phyloP scores from a whole-genome alignment of 2,329 filamentous ascomycete genomes.

The Monilinia vaccinii-corymbosi region DNA sequence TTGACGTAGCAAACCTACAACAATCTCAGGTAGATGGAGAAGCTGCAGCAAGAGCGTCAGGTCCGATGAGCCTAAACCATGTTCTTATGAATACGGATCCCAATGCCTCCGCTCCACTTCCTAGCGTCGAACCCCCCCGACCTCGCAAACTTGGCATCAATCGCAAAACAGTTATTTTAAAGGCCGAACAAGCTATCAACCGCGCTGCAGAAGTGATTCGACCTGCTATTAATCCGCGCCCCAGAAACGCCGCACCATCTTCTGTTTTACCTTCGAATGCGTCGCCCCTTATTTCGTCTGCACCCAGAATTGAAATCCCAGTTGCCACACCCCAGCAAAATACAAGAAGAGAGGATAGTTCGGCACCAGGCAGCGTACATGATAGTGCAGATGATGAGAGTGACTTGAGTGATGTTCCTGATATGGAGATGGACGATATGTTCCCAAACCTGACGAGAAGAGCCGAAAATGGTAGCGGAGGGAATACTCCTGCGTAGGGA shows the following conservation, averaged over 20 bases:
- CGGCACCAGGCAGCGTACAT: slow-evolving; percentile 33
- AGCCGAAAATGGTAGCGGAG: neutral
- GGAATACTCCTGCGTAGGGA: neutral
- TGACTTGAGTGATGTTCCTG: slow-evolving; percentile 41
- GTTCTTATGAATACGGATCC: slow-evolving; percentile 28
- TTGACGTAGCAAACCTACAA: slow-evolving; percentile 32
- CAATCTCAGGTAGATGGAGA: slow-evolving; percentile 39
- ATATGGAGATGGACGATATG: slow-evolving; percentile 24
- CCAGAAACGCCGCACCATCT: slow-evolving; percentile 12
- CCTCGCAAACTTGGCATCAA: slow-evolving; percentile 25
- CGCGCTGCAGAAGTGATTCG: slow-evolving; percentile 31
- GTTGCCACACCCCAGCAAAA: slow-evolving; percentile 5
- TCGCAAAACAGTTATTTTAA: slow-evolving; percentile 45
- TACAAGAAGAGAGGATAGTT: slow-evolving; percentile 31
- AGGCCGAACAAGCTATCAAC: slow-evolving; percentile 48
- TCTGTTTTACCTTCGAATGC: slow-evolving; percentile 26
- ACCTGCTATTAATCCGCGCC: slow-evolving; percentile 30
- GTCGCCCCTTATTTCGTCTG: slow-evolving; percentile 15
- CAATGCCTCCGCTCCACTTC: slow-evolving; percentile 21
- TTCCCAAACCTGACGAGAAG: slow-evolving; percentile 16
- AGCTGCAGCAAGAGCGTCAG: slow-evolving; percentile 26
- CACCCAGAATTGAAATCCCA: slow-evolving; percentile 33
- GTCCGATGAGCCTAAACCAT: slow-evolving; percentile 28
- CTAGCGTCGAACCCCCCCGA: slow-evolving; percentile 19
- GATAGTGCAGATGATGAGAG: slow-evolving; percentile 46